Conservation (phyloP, 2,329 filamentous ascomycete genomes). For the Escovopsis weberi region DNA sequence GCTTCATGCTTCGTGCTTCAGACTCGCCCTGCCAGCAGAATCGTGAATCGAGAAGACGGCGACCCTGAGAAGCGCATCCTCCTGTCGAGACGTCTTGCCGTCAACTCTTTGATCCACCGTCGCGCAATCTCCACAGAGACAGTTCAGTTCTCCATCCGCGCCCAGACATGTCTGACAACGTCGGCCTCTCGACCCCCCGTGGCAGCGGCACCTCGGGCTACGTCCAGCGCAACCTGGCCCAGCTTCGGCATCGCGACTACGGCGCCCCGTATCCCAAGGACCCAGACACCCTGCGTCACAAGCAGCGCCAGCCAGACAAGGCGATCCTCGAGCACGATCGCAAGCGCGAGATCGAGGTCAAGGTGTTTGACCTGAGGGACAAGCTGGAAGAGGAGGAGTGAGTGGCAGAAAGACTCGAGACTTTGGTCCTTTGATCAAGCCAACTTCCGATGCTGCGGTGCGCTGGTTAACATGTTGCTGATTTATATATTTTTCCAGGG, state of each 20-base stretch:
- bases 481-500: slow-evolving; percentile 30
- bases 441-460: no score
- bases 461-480: no score
- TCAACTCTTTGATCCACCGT: no score
- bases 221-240: slow-evolving; percentile 88
- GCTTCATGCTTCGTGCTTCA: no score
- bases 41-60: no score
- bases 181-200: slow-evolving; percentile 85
- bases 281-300: slow-evolving; percentile 54
- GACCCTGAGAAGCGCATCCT: no score
- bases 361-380: slow-evolving; percentile 82
- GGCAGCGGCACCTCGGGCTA: slow-evolving; percentile 95
- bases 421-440: no score
- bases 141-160: no score
- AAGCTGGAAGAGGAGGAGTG: slow-evolving; percentile 82
- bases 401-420: slow-evolving; percentile 16
- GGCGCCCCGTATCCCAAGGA: slow-evolving; percentile 63
- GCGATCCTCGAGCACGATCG: slow-evolving; percentile 91
- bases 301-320: slow-evolving; percentile 73
- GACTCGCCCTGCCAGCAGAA: no score
- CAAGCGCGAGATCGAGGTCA: slow-evolving; percentile 80
- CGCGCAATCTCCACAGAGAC: no score
- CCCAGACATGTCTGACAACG: slow-evolving; percentile 75
- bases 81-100: no score
- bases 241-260: slow-evolving; percentile 72